phyloP scores from a whole-genome alignment of 164 flowering plant genomes.

The Chimonanthus salicifolius region DNA sequence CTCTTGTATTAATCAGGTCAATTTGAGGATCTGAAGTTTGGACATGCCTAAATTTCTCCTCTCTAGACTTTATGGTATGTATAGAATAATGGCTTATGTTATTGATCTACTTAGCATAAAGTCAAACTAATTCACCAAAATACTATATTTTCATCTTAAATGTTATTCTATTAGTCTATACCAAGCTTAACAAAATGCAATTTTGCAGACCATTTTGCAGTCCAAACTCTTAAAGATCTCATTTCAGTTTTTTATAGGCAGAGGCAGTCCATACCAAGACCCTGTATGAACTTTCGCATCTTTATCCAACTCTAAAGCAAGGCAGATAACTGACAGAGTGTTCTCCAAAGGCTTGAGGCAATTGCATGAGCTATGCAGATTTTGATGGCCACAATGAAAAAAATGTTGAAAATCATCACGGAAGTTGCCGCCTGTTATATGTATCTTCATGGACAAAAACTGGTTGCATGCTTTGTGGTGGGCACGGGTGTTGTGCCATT shows the following conservation, averaged over 20 bases:
- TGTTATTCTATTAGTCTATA: neutral
- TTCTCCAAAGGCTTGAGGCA: neutral
- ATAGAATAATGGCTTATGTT: too few species aligned
- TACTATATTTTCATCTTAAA: neutral
- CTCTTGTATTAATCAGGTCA: too few species aligned
- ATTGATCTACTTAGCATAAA: too few species aligned
- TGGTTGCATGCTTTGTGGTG: conserved; percentile 43
- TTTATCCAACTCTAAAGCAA: neutral
- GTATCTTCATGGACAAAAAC: conserved; percentile 91
- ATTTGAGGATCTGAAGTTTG: too few species aligned
- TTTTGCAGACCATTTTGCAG: neutral
- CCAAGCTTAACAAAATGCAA: neutral
- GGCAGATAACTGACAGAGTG: neutral
- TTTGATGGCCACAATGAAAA: neutral
- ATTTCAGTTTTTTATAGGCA: neutral
- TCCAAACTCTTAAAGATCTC: neutral
- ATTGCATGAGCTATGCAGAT: neutral
- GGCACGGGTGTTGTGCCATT: conserved; percentile 72
- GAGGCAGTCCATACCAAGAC: neutral
- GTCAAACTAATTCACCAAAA: too few species aligned
- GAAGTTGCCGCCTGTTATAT: conserved; percentile 59
- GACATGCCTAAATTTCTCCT: too few species aligned
- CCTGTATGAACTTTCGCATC: neutral
- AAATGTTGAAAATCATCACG: conserved; percentile 30
- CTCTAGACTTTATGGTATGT: too few species aligned